Evolutionary conservation across 176 grass and related monocot genomes (phyloP), one percentile per base, ranked within the genome.

Genomic region (Tillandsia leiboldiana): DNA sequence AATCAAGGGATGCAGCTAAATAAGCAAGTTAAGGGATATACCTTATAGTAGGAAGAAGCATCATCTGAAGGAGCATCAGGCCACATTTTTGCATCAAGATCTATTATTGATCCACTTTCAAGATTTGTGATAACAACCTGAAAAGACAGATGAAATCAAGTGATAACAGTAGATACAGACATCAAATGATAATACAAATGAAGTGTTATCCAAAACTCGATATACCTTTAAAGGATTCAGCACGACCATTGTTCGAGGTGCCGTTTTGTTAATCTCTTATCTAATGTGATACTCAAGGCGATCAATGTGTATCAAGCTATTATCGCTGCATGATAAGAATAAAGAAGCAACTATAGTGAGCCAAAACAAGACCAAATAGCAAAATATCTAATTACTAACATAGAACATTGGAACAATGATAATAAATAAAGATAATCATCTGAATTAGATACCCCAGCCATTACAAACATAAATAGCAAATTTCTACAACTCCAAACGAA

Each of bases 61-160:
- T 86, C 89, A 50, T 87, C 82, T 79, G 84, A 86, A 87, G 88
- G 82, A 82, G 86, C 89, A 88, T 99, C 94, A 73, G 94, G 94
- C 94, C 94, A 99, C 84, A 87, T 90, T 78, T 86, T 99, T 57
- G 89, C 94, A 58, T 90, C 94, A 86, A 99, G 86, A 78, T 93
- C 77, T 63, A 93, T 70, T 26, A 90, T 72, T 64, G 86, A 85
- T 68, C 70, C 84, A 64, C 85, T 81, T 72, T 99, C 89, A 70
- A 99, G 75, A 86, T 99, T 99, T 52, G 84, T 99, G 67, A 99
- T 99, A 63, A 99, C 86, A 57, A 99, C 94, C 94, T 93, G 49
- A 22, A 63, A 72, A 11, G 12, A 27, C 74, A 73, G 49, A 12
- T 75, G 49, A 1, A 48, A 61, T 64, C 65, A 33, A 52, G 65